Evolutionary conservation across 305 asterid species (phyloP), one percentile per base, ranked within the genome.

Genomic region (Fraxinus greggii): DNA sequence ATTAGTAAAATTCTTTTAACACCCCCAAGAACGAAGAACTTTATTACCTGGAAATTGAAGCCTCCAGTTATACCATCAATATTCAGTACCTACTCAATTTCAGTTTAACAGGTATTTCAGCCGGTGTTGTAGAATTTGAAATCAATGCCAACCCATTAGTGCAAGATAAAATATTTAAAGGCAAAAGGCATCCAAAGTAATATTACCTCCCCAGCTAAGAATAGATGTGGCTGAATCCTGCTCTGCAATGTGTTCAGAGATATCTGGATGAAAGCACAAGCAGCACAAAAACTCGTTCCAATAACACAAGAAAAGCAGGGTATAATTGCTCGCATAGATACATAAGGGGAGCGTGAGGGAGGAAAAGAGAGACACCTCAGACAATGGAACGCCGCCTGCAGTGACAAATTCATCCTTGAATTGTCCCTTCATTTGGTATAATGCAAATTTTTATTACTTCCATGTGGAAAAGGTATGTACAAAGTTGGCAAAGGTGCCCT

Each of bases 331-430:
- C 10, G 65, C 24, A 48, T 48, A 48, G 59, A 15, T 48, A 48
- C 26, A 54, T 54, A 17, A 3, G 65, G 3, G 7, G 65, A 54
- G 61, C 73, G 12, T 59, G 69, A 78, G 42, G 36, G 28, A 82
- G 63, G 24, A 61, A 63, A 79, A 81, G 80, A 89, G 76, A 86
- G 83, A 72, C 76, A 94, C 99, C 97, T 94, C 98, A 19, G 99
- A 88, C 90, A 95, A 89, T n/a, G 98, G 97, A 83, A 95, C 93
- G 54, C 99, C 99, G 82, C 98, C 99, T 56, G 97, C 98, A 61
- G 97, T 92, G 89, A 95, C 98, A 78, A 95, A 95, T 88, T 95
- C 99, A 78, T 94, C 99, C 94, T 94, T 95, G 89, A 93, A 95
- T 89, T 89, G 97, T 84, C 97, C 97, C 98, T 95, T 85, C 80